Conservation (phyloP, 768 basidiomycete species). For the Hemileccinum impolitum region DNA sequence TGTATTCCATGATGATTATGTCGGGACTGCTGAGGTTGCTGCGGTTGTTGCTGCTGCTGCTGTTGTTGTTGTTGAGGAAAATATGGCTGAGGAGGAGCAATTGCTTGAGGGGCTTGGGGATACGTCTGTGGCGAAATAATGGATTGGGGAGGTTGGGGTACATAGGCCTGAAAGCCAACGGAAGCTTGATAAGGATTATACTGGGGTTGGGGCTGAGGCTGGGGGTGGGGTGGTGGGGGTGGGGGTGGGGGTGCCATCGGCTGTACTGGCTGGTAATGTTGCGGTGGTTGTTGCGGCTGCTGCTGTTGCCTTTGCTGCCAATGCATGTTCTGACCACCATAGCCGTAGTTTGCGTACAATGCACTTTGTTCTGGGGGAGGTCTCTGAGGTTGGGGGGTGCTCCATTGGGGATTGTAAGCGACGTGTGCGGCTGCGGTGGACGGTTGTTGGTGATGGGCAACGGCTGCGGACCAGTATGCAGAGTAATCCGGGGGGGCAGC, state of each 20-base stretch:
- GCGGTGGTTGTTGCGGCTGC: constrained; percentile 44
- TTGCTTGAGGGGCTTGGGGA: constrained; percentile 38
- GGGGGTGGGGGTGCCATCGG: constrained; percentile 48
- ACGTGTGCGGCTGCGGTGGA: constrained; percentile 38
- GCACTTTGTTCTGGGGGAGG: constrained; percentile 79
- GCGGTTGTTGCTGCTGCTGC: constrained; percentile 40
- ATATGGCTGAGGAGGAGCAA: constrained; percentile 40
- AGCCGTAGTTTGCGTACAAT: constrained; percentile 89
- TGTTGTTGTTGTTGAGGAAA: constrained; percentile 39
- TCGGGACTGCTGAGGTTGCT: constrained; percentile 41
- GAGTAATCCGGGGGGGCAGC: constrained; percentile 73
- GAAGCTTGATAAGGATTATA: constrained; percentile 78
- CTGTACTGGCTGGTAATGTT: constrained; percentile 48
- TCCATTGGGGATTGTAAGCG: constrained; percentile 67
- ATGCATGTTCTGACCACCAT: constrained; percentile 62
- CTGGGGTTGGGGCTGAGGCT: constrained; percentile 56
- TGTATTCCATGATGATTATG: constrained; percentile 49
- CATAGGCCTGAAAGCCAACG: constrained; percentile 62
- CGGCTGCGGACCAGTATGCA: constrained; percentile 70
- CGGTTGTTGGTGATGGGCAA: constrained; percentile 40
- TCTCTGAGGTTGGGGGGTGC: constrained; percentile 56
- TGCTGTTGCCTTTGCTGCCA: constrained; percentile 71
- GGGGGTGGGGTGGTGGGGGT: constrained; percentile 54
- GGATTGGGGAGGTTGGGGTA: constrained; percentile 57
- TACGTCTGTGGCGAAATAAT: constrained; percentile 48